Conservation (phyloP, 805 yeast species). For the Saccharomycopsis fodiens region DNA sequence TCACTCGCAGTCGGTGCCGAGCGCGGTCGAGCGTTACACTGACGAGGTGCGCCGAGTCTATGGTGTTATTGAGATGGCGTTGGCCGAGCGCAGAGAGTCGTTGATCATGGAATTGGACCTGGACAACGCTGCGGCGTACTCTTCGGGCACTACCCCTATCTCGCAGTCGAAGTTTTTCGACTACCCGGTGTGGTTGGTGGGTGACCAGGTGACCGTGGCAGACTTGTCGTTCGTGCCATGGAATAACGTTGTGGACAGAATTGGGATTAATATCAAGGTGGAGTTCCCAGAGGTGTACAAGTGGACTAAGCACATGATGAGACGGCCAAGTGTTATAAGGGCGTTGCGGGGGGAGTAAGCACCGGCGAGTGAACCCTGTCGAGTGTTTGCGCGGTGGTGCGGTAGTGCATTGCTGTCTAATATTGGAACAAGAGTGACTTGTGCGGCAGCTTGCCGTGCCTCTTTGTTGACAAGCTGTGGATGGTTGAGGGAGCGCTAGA, state of each 20-base stretch:
- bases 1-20: constrained; percentile 76
- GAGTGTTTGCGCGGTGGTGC: too few species aligned
- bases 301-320: constrained; percentile 95
- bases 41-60: constrained; percentile 91
- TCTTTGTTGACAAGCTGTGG: too few species aligned
- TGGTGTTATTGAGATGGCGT: constrained; percentile 90
- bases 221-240: constrained; percentile 92
- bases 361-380: too few species aligned
- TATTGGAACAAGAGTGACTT: too few species aligned
- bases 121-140: constrained; percentile 80
- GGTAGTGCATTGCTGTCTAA: too few species aligned
- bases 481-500: too few species aligned
- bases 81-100: constrained; percentile 88
- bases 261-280: constrained; percentile 77
- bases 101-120: constrained; percentile 81
- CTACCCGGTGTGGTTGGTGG: constrained; percentile 92
- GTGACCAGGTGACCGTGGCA: constrained; percentile 76
- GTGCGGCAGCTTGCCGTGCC: too few species aligned
- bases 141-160: constrained; percentile 82
- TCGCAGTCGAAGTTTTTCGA: constrained; percentile 82
- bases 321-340: constrained; percentile 83
- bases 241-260: constrained; percentile 92
- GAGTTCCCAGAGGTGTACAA: constrained; percentile 94
- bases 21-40: constrained; percentile 84
- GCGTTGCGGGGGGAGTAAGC: constrained; percentile 66